Evolutionary conservation across 1,284 basidiomycete genomes (phyloP).

Genomic region (Inonotus obliquus): DNA sequence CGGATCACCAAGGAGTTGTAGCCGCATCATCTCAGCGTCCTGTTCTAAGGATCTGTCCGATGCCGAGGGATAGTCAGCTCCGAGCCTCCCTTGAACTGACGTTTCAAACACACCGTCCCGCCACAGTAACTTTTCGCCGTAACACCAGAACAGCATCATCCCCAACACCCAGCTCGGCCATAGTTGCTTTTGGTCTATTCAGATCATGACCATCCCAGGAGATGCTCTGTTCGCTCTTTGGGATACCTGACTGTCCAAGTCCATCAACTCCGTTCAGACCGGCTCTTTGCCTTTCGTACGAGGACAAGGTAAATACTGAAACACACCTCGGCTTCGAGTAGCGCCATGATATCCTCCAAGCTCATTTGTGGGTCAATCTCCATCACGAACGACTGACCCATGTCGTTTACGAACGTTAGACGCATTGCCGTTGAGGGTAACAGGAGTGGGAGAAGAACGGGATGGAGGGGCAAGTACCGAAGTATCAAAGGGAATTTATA

Average conservation of each 20-base stretch:
- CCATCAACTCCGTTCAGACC: not conserved
- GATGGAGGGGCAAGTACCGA: not conserved
- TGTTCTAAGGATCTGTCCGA: slow-evolving; percentile 53
- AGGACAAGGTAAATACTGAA: slow-evolving; percentile 11
- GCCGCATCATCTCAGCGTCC: slow-evolving; percentile 86
- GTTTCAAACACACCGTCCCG: slow-evolving; percentile 49
- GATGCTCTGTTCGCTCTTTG: slow-evolving; percentile 65
- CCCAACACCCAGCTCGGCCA: slow-evolving; percentile 56
- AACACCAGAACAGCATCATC: slow-evolving; percentile 64
- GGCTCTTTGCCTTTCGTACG: not conserved
- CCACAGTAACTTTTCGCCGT: slow-evolving; percentile 54
- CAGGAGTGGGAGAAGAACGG: not conserved
- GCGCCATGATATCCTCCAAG: slow-evolving; percentile 82
- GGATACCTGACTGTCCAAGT: slow-evolving; percentile 58
- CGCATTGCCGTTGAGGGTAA: slow-evolving; percentile 47
- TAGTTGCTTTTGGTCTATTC: slow-evolving; percentile 57
- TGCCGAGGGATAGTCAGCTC: slow-evolving; percentile 3
- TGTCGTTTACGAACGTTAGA: slow-evolving; percentile 76
- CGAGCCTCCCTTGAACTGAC: slow-evolving; percentile 1
- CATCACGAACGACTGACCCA: slow-evolving; percentile 70
- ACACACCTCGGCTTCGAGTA: slow-evolving; percentile 85
- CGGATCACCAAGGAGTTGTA: slow-evolving; percentile 84
- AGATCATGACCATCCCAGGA: slow-evolving; percentile 62
- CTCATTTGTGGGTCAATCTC: slow-evolving; percentile 88
- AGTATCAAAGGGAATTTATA: not conserved